Conservation (phyloP, 441 rosid species). For the Gossypium trilobum region DNA sequence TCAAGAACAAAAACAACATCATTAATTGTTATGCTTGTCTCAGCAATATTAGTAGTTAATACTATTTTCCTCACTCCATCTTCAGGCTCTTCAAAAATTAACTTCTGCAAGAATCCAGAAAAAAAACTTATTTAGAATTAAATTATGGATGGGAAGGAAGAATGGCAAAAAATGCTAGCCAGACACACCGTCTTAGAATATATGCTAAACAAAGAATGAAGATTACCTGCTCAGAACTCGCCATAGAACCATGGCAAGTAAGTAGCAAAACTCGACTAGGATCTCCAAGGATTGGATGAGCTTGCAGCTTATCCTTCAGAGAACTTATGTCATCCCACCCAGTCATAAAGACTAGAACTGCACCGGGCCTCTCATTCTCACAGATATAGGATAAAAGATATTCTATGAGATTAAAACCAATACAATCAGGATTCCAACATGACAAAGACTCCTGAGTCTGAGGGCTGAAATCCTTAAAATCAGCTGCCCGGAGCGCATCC, state of each 20-base stretch:
- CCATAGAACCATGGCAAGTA: constrained; percentile 94
- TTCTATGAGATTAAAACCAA: constrained; percentile 88
- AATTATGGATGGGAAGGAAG: not conserved
- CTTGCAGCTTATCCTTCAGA: constrained; percentile 67
- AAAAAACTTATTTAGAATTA: constrained; percentile 13
- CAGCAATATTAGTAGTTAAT: constrained; percentile 85
- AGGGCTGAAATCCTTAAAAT: constrained; percentile 47
- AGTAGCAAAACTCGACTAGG: constrained; percentile 58
- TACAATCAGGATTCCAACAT: constrained; percentile 85
- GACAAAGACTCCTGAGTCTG: constrained; percentile 63
- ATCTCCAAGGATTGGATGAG: constrained; percentile 64
- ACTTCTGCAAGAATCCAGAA: constrained; percentile 42
- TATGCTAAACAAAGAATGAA: not conserved
- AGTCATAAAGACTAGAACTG: constrained; percentile 80
- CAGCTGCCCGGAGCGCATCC: constrained; percentile 69
- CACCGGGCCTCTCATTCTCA: constrained; percentile 66
- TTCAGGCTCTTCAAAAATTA: constrained; percentile 75
- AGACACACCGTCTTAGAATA: constrained; percentile 11
- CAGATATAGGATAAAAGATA: constrained; percentile 52
- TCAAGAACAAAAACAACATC: constrained; percentile 87
- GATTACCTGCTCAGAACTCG: constrained; percentile 83
- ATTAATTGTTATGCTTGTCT: constrained; percentile 86
- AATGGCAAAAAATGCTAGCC: constrained; percentile 6
- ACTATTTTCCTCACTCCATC: constrained; percentile 76
- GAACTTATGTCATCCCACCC: constrained; percentile 94